Evolutionary conservation across 306 rosid genomes (phyloP).

Genomic region (Sindora glabra): DNA sequence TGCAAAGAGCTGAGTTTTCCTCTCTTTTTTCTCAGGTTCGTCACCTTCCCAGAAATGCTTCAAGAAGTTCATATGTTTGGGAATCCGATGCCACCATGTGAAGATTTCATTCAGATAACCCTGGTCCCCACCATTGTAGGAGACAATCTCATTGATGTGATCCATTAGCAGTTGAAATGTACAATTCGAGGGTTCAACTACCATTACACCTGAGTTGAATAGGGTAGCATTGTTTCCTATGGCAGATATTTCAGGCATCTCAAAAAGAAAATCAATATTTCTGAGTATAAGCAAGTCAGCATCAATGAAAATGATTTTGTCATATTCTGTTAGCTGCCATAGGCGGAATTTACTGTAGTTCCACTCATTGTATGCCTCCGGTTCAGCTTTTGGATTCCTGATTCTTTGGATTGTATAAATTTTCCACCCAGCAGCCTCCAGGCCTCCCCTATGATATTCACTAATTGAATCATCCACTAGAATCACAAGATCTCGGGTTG

Average conservation of each 20-base stretch:
- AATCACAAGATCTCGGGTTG: constrained; percentile 55
- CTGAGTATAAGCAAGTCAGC: constrained; percentile 57
- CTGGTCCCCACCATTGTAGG: constrained; percentile 69
- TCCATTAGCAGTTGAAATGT: constrained; percentile 56
- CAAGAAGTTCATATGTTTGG: constrained; percentile 60
- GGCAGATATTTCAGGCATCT: constrained; percentile 61
- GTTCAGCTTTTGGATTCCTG: constrained; percentile 54
- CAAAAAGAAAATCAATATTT: constrained; percentile 60
- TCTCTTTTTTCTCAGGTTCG: constrained; percentile 39
- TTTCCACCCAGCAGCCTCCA: constrained; percentile 68
- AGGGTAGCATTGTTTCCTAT: constrained; percentile 54
- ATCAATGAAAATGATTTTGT: constrained; percentile 59
- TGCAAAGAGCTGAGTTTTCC: constrained; percentile 45
- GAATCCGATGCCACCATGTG: constrained; percentile 75
- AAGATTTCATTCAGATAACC: constrained; percentile 59
- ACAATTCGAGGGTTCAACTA: constrained; percentile 56
- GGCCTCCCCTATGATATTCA: constrained; percentile 50
- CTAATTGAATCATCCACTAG: constrained; percentile 53
- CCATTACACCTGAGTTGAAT: constrained; percentile 69
- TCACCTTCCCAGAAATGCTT: constrained; percentile 73
- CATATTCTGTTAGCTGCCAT: constrained; percentile 58
- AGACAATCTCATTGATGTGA: constrained; percentile 50
- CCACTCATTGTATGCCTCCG: constrained; percentile 59
- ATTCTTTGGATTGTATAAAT: constrained; percentile 43
- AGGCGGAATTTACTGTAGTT: constrained; percentile 61